A percentile compares a stretch with the other conserved stretches of the same genome.
phyloP scores from a whole-genome alignment of 1,284 basidiomycete genomes.

The Tylopilus orsonianus region DNA sequence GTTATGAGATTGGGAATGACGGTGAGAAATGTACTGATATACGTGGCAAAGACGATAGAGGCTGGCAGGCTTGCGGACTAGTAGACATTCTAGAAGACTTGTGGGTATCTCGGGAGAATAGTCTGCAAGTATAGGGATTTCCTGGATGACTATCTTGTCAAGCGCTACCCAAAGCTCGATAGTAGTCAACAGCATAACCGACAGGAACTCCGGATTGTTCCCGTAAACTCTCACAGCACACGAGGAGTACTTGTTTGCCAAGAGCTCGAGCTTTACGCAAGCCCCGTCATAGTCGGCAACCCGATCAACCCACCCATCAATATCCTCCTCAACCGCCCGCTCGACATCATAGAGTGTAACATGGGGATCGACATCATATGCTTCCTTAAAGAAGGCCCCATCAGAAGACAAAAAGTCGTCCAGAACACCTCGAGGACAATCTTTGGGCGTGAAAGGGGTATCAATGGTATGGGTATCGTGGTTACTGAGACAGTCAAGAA shows the following conservation, averaged over 20 bases:
- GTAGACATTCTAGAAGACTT: slow-evolving; percentile 38
- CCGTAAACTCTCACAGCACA: slow-evolving; percentile 31
- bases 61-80: slow-evolving; percentile 35
- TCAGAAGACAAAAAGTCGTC: slow-evolving; percentile 21
- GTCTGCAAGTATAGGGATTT: slow-evolving; percentile 38
- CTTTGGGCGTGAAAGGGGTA: slow-evolving; percentile 15
- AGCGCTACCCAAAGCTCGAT: slow-evolving; percentile 46
- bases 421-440: slow-evolving; percentile 18
- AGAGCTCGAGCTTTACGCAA: slow-evolving; percentile 22
- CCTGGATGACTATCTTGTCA: slow-evolving; percentile 37
- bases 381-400: slow-evolving; percentile 17
- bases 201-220: slow-evolving; percentile 41
- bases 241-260: slow-evolving; percentile 32
- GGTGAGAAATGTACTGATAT: slow-evolving; percentile 33
- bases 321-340: slow-evolving; percentile 23
- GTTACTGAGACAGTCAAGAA: slow-evolving; percentile 20
- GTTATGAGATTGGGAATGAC: slow-evolving; percentile 21
- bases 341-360: slow-evolving; percentile 40
- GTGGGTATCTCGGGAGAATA: slow-evolving; percentile 47
- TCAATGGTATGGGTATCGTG: neutral
- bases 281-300: slow-evolving; percentile 16
- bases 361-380: slow-evolving; percentile 14
- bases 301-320: slow-evolving; percentile 34
- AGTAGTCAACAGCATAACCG: slow-evolving; percentile 44
- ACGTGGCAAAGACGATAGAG: slow-evolving; percentile 32